Evolutionary conservation across 1,284 basidiomycete genomes (phyloP).

Genomic region (Pyrrhoderma noxium): DNA sequence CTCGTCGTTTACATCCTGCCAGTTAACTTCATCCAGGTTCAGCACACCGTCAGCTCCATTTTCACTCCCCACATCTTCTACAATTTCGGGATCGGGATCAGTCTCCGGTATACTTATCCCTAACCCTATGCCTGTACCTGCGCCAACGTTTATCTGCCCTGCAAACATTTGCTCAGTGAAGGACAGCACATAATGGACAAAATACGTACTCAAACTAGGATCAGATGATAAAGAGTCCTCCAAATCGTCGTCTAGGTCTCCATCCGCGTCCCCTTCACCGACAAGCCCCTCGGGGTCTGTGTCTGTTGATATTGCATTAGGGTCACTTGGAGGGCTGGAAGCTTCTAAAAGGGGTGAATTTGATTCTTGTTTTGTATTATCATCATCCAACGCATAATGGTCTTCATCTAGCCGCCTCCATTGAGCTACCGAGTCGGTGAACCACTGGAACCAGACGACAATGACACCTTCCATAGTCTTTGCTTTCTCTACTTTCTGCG

Average conservation of each 20-base stretch:
- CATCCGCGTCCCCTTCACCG: slow-evolving; percentile 47
- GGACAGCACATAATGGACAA: too few relatives aligned
- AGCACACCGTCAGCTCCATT: slow-evolving; percentile 24
- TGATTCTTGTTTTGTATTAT: slow-evolving; percentile 27
- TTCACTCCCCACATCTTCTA: neutral
- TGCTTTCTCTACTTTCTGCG: slow-evolving; percentile 84
- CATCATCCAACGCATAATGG: slow-evolving; percentile 55
- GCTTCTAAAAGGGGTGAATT: slow-evolving; percentile 24
- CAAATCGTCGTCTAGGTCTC: slow-evolving; percentile 19
- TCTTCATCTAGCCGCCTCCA: slow-evolving; percentile 75
- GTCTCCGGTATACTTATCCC: too few relatives aligned
- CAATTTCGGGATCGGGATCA: slow-evolving; percentile 22
- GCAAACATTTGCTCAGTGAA: too few relatives aligned
- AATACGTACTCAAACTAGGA: slow-evolving; percentile 1
- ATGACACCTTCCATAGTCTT: slow-evolving; percentile 61
- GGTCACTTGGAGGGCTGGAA: slow-evolving; percentile 43
- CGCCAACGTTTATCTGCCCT: too few relatives aligned
- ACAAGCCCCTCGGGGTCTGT: slow-evolving; percentile 57
- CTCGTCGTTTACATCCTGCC: slow-evolving; percentile 78
- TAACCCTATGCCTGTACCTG: too few relatives aligned
- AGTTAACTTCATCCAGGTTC: slow-evolving; percentile 53
- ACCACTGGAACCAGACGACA: slow-evolving; percentile 86
- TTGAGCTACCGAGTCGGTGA: slow-evolving; percentile 75
- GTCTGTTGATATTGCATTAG: slow-evolving; percentile 56
- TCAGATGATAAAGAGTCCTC: slow-evolving; percentile 21